Conservation (phyloP, 179 eudicot genomes). For the Corrigiola litoralis region DNA sequence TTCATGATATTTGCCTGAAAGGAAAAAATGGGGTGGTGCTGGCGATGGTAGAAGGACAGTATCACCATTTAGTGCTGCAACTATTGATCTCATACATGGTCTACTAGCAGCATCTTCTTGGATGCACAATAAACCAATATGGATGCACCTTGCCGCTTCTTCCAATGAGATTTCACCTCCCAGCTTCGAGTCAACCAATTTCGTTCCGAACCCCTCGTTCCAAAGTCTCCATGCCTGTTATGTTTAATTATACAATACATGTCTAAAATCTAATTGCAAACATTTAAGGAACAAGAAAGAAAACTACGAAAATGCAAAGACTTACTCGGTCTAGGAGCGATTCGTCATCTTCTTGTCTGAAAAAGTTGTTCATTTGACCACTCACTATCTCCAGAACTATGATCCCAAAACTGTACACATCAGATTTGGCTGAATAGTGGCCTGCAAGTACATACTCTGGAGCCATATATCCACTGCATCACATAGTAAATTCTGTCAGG, state of each 20-base stretch:
- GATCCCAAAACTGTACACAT: conserved; percentile 29
- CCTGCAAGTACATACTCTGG: conserved; percentile 28
- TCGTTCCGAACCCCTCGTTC: conserved; percentile 27
- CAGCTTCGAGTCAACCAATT: conserved; percentile 32
- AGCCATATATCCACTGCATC: conserved; percentile 30
- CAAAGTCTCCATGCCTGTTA: conserved; percentile 49
- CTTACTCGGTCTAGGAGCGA: conserved; percentile 20
- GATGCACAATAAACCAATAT: conserved; percentile 47
- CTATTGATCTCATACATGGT: conserved; percentile 39
- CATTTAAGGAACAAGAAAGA: background rate
- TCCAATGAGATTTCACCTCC: conserved; percentile 1
- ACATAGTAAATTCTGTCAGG: background rate
- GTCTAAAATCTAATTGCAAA: background rate
- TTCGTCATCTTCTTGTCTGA: conserved; percentile 14
- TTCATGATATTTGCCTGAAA: conserved; percentile 10
- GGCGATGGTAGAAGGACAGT: conserved; percentile 30
- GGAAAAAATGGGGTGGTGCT: conserved; percentile 29
- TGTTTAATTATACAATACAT: background rate
- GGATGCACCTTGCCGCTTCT: conserved; percentile 40
- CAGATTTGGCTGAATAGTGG: conserved; percentile 26
- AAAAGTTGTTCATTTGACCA: conserved; percentile 21
- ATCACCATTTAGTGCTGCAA: conserved; percentile 34
- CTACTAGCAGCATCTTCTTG: conserved; percentile 41
- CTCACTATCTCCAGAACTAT: conserved; percentile 27
- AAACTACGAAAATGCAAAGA: background rate